These are phyloP conservation scores for Neonectria sp. DNA, from an alignment of 2,329 filamentous ascomycete genomes.

Conservation along the genomic window DNA sequence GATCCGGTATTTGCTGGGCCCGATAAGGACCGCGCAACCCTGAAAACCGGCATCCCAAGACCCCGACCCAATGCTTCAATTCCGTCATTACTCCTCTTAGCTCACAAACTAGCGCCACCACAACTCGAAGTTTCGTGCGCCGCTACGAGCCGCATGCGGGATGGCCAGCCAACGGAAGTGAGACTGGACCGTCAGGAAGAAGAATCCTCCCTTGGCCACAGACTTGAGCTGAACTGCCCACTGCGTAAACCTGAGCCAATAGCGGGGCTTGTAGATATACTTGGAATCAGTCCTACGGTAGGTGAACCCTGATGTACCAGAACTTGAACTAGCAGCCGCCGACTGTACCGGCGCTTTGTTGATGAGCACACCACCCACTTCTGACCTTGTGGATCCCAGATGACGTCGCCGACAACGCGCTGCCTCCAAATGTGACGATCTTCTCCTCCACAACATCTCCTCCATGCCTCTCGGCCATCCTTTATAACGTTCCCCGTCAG, in stretches of 20 bases:
- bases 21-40: conserved; percentile 15
- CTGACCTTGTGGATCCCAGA: conserved; percentile 43
- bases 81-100: conserved; percentile 48
- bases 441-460: conserved; percentile 50
- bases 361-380: conserved; percentile 36
- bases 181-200: conserved; percentile 29
- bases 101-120: conserved; percentile 40
- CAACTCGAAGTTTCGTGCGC: conserved; percentile 40
- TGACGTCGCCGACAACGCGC: conserved; percentile 47
- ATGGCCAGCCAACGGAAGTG: conserved; percentile 39
- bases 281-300: not conserved
- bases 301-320: not conserved
- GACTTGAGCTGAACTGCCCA: conserved; percentile 29
- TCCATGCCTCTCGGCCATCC: conserved; percentile 39
- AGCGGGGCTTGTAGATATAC: conserved; percentile 10
- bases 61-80: conserved; percentile 39
- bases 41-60: conserved; percentile 24
- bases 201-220: conserved; percentile 33
- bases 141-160: conserved; percentile 46
- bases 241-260: conserved; percentile 40
- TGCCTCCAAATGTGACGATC: conserved; percentile 46
- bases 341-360: conserved; percentile 19
- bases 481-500: conserved; percentile 48
- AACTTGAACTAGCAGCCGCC: conserved; percentile 9
- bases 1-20: conserved; percentile 1